Conservation (phyloP, 257 asterid genomes). For the Jacaranda copaia region DNA sequence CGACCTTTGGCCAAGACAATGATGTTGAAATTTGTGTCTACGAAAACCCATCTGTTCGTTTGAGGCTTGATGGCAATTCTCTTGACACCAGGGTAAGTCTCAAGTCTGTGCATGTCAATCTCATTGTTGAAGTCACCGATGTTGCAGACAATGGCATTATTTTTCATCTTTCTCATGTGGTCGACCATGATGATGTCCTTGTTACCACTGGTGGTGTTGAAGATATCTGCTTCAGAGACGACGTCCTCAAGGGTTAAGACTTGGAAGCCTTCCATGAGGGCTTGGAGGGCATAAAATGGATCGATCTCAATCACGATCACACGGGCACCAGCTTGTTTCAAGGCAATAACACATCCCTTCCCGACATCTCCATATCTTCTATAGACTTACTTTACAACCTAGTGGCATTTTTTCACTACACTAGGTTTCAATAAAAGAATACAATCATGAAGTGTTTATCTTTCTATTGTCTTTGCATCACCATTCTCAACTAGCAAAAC, state of each 20-base stretch:
- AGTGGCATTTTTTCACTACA: no score
- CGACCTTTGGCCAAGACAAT: slow-evolving; percentile 64
- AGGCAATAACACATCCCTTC: slow-evolving; percentile 55
- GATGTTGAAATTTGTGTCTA: slow-evolving; percentile 50
- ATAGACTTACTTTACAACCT: no score
- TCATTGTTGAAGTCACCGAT: slow-evolving; percentile 68
- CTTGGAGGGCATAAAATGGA: slow-evolving; percentile 62
- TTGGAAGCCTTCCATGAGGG: slow-evolving; percentile 64
- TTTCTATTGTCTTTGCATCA: no score
- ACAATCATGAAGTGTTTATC: no score
- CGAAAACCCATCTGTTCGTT: slow-evolving; percentile 57
- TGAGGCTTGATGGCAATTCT: slow-evolving; percentile 62
- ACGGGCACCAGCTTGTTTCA: slow-evolving; percentile 60
- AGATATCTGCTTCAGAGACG: slow-evolving; percentile 55
- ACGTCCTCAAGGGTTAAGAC: slow-evolving; percentile 50
- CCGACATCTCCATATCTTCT: slow-evolving; percentile 49
- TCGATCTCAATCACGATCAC: slow-evolving; percentile 59
- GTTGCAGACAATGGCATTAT: slow-evolving; percentile 67
- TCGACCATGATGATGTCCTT: slow-evolving; percentile 60
- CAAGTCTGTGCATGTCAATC: slow-evolving; percentile 59
- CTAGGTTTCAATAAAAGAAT: no score
- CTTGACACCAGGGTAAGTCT: slow-evolving; percentile 55
- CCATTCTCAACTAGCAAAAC: no score
- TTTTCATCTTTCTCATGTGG: slow-evolving; percentile 66
- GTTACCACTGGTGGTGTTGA: slow-evolving; percentile 63